Evolutionary conservation across 176 grass and related monocot genomes (phyloP), one percentile per base, ranked within the genome.

Genomic region (Panicum miliaceum): DNA sequence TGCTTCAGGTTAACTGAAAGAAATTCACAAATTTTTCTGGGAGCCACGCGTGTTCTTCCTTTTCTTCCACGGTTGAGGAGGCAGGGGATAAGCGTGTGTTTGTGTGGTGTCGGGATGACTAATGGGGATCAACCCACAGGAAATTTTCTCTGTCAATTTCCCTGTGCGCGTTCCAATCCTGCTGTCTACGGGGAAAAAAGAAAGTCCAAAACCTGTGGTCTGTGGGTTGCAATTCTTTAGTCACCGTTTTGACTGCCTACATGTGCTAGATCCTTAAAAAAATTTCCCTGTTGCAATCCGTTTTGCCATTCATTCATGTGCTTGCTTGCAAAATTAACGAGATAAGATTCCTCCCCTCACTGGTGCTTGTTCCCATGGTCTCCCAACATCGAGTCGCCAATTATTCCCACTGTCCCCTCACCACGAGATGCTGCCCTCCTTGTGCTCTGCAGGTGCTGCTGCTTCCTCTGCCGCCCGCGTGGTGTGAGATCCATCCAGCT

Each of bases 361-460:
- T 84, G 81, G 54, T 72, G 75, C 76, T 85, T 94, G 91, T 97
- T 86, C 75, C 84, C 89, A 82, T 90, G 91, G 89, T 97, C 94
- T 90, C 94, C 89, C 94, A 90, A 90, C 91, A 84, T 86, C 86
- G 87, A 83, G 73, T 86, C 69, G 74, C 25, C 68, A 85, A 94
- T 86, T 91, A 97, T 94, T 93, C 91, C 59, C 32, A 43, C 51
- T 94, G 94, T 92, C 89, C 88, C 89, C 89, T 86, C 37, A 81
- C 91, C 82, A 56, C 87, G 62, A 91, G 89, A 90, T 94, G 81
- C 91, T 88, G 87, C 73, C 90, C 82, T 97, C 90, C 82, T 97
- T 97, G 85, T 93, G 75, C 86, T 94, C 45, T 90, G 80, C 81
- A 81, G 86, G 82, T 64, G 63, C 75, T 81, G 75, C 83, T 76